Conservation (phyloP, 805 yeast genomes). For the Myxozyma sirexii region DNA sequence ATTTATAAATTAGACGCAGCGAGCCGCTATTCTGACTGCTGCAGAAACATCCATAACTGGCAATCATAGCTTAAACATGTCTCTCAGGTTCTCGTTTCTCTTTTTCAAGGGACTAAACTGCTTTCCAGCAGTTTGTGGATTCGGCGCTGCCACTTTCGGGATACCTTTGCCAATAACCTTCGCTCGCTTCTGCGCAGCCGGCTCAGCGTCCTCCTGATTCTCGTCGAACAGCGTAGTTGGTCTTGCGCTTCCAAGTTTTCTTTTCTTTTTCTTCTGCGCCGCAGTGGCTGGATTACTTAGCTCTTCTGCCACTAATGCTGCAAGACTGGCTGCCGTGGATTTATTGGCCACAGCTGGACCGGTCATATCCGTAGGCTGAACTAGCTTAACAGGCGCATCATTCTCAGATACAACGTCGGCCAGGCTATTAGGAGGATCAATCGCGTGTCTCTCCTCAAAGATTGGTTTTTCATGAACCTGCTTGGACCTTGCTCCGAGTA, state of each 20-base stretch:
- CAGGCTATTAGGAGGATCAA: too few relatives aligned
- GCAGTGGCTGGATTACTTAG: slow-evolving; percentile 10
- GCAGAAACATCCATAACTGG: not conserved
- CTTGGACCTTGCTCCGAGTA: not conserved
- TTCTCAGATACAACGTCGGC: too few relatives aligned
- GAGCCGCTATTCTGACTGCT: not conserved
- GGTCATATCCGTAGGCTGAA: not conserved
- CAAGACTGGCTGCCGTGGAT: slow-evolving; percentile 17
- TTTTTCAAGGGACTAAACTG: slow-evolving; percentile 31
- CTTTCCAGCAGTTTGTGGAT: slow-evolving; percentile 20
- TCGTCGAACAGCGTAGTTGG: slow-evolving; percentile 24
- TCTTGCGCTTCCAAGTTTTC: slow-evolving; percentile 20
- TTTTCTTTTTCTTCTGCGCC: slow-evolving; percentile 19
- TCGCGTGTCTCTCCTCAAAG: too few relatives aligned
- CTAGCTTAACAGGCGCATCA: not conserved
- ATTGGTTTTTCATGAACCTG: too few relatives aligned
- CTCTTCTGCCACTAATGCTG: slow-evolving; percentile 22
- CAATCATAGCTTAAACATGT: slow-evolving; percentile 21
- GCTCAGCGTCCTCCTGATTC: slow-evolving; percentile 2
- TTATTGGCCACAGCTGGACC: not conserved
- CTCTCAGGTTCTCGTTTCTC: slow-evolving; percentile 26
- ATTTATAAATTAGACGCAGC: not conserved
- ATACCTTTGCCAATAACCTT: not conserved
- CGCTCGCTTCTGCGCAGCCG: not conserved
- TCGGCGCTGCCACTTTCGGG: slow-evolving; percentile 20